Percentiles rank a stretch among this genome's conserved stretches.
phyloP scores from a whole-genome alignment of 2,329 filamentous ascomycete genomes.

The Pyrenochaeta sp. region DNA sequence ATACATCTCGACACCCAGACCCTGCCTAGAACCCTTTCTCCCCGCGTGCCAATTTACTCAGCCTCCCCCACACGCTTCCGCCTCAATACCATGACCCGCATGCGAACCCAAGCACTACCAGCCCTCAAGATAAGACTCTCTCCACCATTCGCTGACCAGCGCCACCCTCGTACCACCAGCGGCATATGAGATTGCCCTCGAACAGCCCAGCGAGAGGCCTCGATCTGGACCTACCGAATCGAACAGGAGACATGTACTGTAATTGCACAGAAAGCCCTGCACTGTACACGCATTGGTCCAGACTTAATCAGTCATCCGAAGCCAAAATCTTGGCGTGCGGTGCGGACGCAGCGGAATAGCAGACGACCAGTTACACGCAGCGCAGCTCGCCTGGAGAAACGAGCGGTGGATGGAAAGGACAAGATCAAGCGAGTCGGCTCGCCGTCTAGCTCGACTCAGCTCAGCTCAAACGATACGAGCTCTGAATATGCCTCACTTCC shows the following conservation, averaged over 20 bases:
- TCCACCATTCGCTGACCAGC: neutral
- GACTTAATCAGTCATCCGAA: neutral
- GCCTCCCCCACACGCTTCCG: conserved; percentile 5
- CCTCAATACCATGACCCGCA: neutral
- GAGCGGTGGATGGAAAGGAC: neutral
- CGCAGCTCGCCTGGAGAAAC: neutral
- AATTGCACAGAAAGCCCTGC: neutral
- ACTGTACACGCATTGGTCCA: neutral
- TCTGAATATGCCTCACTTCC: no score
- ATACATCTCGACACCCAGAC: no score
- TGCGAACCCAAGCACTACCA: neutral
- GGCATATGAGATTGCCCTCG: neutral
- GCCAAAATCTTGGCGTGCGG: conserved; percentile 14
- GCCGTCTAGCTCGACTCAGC: neutral
- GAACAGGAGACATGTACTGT: neutral
- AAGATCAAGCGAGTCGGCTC: neutral
- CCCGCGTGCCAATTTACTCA: neutral
- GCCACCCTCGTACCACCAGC: neutral
- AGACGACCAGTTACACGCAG: neutral
- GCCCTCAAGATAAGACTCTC: neutral
- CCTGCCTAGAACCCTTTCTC: neutral
- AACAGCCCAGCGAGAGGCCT: no score
- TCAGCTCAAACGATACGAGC: neutral
- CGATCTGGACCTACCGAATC: neutral
- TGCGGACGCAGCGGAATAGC: neutral